These are phyloP conservation scores for Stipa capillata DNA, from an alignment of 176 grass and related monocot species.

Conservation along the genomic window DNA sequence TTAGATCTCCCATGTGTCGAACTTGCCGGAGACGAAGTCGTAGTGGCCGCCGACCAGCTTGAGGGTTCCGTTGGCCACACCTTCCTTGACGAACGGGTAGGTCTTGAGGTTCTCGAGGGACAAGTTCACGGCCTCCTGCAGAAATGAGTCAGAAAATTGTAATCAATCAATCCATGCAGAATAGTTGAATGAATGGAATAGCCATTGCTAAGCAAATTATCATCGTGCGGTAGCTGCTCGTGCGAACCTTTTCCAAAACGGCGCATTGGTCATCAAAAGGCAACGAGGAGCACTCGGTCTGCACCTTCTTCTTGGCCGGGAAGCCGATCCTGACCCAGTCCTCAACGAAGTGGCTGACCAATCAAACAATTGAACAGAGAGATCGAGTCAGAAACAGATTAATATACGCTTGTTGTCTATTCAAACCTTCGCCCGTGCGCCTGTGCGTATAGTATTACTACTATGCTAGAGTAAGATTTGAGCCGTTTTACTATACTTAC, in stretches of 20 bases:
- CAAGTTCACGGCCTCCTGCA: constrained; percentile 63
- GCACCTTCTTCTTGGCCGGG: constrained; percentile 60
- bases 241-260: constrained; percentile 60
- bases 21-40: constrained; percentile 68
- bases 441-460: too few relatives aligned
- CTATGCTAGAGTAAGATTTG: neutral
- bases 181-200: too few relatives aligned
- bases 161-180: too few relatives aligned
- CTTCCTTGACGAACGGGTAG: constrained; percentile 78
- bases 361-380: too few relatives aligned
- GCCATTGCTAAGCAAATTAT: neutral
- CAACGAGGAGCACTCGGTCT: neutral
- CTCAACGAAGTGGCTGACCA: constrained; percentile 72
- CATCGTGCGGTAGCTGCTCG: neutral
- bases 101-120: constrained; percentile 61
- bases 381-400: neutral
- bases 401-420: too few relatives aligned
- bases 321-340: constrained; percentile 75
- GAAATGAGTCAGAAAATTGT: neutral
- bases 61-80: constrained; percentile 39
- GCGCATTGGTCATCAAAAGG: constrained; percentile 54
- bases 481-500: constrained; percentile 27
- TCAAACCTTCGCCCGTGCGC: too few relatives aligned
- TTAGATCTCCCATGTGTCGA: constrained; percentile 51
- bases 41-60: constrained; percentile 70